Base-by-base conservation (phyloP, 75 land plant genomes). In the Sequoiadendron giganteum region DNA sequence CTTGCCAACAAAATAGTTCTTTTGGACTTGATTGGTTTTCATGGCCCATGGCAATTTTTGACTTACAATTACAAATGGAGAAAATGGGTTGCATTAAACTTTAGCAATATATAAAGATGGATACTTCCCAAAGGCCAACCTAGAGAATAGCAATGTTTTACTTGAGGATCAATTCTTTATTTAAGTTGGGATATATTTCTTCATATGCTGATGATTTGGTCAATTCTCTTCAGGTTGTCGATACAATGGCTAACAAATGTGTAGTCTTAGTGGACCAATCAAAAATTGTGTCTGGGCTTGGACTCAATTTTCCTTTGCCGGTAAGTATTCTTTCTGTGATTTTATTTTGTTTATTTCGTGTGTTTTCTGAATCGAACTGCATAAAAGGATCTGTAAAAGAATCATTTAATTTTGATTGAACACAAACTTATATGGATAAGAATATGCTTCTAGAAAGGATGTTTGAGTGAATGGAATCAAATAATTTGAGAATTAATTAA, bases 231-330 rank as follows among this genome's bases (percentile, higher is more conserved):
- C 93, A 92, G 93, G 89, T 93, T 58, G 92, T 93, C 45, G 92
- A 92, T 84, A 83, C 94, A 16, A 91, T 89, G 49, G 94, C 94
- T 13, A 92, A 91, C 79, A 79, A 93, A 85, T 92, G 91, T 21
- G 90, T 93, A 10, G 89, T 93, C 16, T 73, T 93, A 77, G 89
- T 89, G 58, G 94, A 93, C 76, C 93, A 93, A 70, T 85, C 94
- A 70, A 93, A 93, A 89, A 88, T 93, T 87, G 94, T 93, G 32
- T 91, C 87, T 19, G 72, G 89, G 89, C 94, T 93, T 84, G 94
- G 94, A 11, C 76, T 86, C 30, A 87, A 87, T 34, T 92, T 92
- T 83, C 94, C 94, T 88, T 82, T 93, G 40, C 89, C 94, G 16
- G 94, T 92, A 38, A 73, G 90, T 87, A 30, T 58, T 47, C 34